Base-by-base conservation (phyloP, 441 rosid genomes). In the Adansonia madagascariensis region DNA sequence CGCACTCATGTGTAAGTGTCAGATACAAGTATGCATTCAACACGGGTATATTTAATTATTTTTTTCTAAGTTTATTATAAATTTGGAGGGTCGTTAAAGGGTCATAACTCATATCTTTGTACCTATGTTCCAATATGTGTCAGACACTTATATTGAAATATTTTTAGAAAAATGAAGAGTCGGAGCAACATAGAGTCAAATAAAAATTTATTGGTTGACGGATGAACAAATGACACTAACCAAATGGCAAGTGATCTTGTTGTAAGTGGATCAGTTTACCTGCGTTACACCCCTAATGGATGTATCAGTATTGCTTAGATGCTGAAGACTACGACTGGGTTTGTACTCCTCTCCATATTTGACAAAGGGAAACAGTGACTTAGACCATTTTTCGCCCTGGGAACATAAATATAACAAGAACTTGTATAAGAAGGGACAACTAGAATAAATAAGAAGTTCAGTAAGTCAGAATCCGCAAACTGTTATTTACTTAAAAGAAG, bases 211-310 rank as follows among this genome's bases (percentile, higher is more conserved):
- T 65, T 15, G 46, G 67, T 31, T 62, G 67, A 62, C 1, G 20
- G 46, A 35, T 35, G 43, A 62, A 14, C 63, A 59, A 61, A 31
- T 61, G 66, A 14, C 66, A 61, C 43, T 27, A 31, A 62, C 44
- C 20, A 39, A 15, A 39, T 39, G 62, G 22, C 8, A 41, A 10
- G 71, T n/a, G 24, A 43, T 43, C 71, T 43, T 27, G 50, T 17
- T 65, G 70, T 41, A 66, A 66, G 46, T 31, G 18, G 55, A 67
- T 46, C 39, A 67, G 41, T 6, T 22, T 68, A 68, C 73, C 57
- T 68, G 6, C 49, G 22, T 9, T 22, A 15, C 73, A 12, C 18
- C 18, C 41, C 4, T 12, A 39, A 68, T 68, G n/a, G 39, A 6
- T 18, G 27, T 12, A 18, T 66, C 53, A 10, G 9, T 10, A 18